Evolutionary conservation across 768 basidiomycete species (phyloP).

Genomic region (Suillus subluteus): DNA sequence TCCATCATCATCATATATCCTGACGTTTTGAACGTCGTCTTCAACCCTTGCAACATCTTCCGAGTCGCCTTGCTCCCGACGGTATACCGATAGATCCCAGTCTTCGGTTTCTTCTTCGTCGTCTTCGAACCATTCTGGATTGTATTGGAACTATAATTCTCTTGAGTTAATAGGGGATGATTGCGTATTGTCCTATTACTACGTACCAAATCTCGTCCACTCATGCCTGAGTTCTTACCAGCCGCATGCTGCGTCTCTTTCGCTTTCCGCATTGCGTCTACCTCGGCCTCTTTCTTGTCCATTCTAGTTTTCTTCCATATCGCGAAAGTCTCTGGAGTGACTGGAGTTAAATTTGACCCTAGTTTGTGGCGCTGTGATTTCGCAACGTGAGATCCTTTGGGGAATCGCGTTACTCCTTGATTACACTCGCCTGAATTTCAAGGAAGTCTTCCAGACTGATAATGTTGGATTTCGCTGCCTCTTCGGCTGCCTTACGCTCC

Average conservation of each 20-base stretch:
- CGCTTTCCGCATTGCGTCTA: constrained; percentile 76
- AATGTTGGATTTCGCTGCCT: constrained; percentile 83
- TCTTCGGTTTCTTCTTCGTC: constrained; percentile 55
- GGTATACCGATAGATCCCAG: constrained; percentile 61
- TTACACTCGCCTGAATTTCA: constrained; percentile 84
- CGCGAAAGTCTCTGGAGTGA: constrained; percentile 90
- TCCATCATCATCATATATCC: constrained; percentile 24
- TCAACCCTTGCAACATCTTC: constrained; percentile 39
- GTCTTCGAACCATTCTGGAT: constrained; percentile 92
- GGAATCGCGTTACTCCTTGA: neutral
- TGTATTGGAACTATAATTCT: constrained; percentile 81
- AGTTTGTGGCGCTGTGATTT: constrained; percentile 85
- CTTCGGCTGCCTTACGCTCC: constrained; percentile 89
- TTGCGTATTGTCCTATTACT: constrained; percentile 5
- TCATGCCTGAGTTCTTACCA: constrained; percentile 93
- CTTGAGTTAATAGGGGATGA: constrained; percentile 13
- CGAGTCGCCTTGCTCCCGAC: constrained; percentile 37
- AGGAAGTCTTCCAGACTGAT: constrained; percentile 97
- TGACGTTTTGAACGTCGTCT: constrained; percentile 18
- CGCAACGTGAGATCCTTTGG: constrained; percentile 11
- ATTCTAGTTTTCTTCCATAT: constrained; percentile 94
- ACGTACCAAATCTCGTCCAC: constrained; percentile 89
- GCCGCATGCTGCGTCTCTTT: constrained; percentile 83
- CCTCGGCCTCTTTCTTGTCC: constrained; percentile 94
- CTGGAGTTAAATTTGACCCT: constrained; percentile 86